These are phyloP conservation scores for Calonectria pteridis DNA, from an alignment of 2,329 filamentous ascomycete genomes.

Conservation along the genomic window DNA sequence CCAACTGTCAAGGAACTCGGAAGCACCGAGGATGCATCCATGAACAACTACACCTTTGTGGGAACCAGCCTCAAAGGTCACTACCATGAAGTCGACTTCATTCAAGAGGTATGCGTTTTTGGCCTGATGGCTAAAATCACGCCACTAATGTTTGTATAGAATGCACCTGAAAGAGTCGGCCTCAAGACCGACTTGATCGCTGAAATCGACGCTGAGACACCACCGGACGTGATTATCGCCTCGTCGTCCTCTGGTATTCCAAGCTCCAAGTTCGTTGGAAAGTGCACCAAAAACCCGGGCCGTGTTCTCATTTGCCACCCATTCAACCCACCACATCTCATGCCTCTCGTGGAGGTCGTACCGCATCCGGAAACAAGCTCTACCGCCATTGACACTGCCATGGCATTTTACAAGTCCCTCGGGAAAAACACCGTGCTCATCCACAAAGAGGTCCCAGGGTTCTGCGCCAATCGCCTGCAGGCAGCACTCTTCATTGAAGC, in stretches of 20 bases:
- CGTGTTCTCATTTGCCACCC: conserved; percentile 2
- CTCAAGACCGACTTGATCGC: neutral
- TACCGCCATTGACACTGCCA: neutral
- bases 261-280: neutral
- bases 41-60: neutral
- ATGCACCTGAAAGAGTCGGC: neutral
- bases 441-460: neutral
- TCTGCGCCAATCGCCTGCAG: neutral
- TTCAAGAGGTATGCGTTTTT: neutral
- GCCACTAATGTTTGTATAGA: neutral
- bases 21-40: neutral
- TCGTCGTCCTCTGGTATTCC: neutral
- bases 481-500: neutral
- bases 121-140: no score
- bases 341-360: neutral
- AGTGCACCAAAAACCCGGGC: neutral
- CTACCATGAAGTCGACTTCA: neutral
- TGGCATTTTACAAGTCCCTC: conserved; percentile 3
- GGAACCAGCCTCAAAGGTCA: neutral
- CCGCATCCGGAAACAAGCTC: neutral
- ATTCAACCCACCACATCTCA: neutral
- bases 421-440: neutral
- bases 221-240: neutral
- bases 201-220: neutral
- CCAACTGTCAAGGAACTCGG: neutral